Evolutionary conservation across 2,329 filamentous ascomycete genomes (phyloP).

Genomic region (Metarhizium robertsii): DNA sequence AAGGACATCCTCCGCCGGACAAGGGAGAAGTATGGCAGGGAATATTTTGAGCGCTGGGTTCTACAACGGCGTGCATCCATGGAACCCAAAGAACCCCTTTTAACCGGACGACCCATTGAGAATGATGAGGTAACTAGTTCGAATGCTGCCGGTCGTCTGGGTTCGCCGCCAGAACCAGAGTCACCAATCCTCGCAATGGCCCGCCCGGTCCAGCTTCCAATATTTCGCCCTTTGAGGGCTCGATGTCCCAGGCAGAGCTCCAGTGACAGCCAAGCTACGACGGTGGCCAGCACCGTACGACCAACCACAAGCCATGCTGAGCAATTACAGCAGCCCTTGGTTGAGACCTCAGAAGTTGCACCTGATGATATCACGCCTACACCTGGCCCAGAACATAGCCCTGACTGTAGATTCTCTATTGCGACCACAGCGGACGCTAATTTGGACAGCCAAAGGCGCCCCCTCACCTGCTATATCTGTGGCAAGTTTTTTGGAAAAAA

Average conservation of each 20-base stretch:
- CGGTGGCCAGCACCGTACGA: background rate
- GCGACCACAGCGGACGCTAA: background rate
- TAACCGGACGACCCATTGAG: background rate
- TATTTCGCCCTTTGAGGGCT: background rate
- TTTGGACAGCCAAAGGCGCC: background rate
- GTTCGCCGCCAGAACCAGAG: background rate
- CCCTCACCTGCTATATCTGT: constrained; percentile 4
- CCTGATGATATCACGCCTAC: background rate
- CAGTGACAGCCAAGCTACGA: background rate
- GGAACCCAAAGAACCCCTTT: background rate
- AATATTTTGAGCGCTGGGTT: background rate
- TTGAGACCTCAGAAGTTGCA: background rate
- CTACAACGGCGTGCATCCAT: background rate
- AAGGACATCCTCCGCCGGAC: background rate
- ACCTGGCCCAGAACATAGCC: background rate
- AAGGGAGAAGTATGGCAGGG: background rate
- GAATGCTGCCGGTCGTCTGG: background rate
- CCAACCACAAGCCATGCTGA: background rate
- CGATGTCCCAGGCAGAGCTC: background rate
- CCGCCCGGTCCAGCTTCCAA: background rate
- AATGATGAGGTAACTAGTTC: background rate
- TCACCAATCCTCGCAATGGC: background rate
- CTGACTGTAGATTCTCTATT: background rate
- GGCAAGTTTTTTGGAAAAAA: constrained; percentile 2
- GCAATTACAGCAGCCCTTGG: background rate